These are phyloP conservation scores for Melanogaster broomeanus DNA, from an alignment of 768 basidiomycete species.

Conservation along the genomic window DNA sequence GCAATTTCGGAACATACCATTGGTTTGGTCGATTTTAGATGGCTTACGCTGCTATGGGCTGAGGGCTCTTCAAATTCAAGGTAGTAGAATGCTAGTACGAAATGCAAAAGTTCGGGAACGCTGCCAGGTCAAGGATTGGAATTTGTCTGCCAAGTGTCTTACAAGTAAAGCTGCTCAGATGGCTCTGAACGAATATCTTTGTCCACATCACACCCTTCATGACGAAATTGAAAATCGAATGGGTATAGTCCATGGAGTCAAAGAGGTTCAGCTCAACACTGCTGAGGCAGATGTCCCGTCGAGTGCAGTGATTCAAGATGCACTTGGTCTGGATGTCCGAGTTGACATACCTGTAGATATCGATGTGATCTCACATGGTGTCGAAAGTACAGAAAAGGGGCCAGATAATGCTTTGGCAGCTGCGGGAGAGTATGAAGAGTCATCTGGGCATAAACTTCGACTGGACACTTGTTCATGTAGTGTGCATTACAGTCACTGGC, in stretches of 20 bases:
- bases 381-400: neutral
- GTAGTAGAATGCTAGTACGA: no score
- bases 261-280: neutral
- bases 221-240: slow-evolving; percentile 14
- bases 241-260: neutral
- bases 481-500: no score
- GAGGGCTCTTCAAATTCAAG: no score
- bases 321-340: neutral
- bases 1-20: no score
- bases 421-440: neutral
- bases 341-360: no score
- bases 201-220: slow-evolving; percentile 5
- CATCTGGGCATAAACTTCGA: no score
- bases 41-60: no score
- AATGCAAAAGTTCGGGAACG: no score
- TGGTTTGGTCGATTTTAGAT: no score
- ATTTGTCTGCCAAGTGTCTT: slow-evolving; percentile 16
- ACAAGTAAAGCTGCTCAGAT: slow-evolving; percentile 13
- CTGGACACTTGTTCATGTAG: no score
- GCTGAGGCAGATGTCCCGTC: slow-evolving; percentile 1
- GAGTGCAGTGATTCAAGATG: slow-evolving; percentile 3
- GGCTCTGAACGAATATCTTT: slow-evolving; percentile 17
- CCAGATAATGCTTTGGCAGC: neutral
- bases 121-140: slow-evolving; percentile 14
- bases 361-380: no score